Percentiles rank a stretch among this genome's conserved stretches.
phyloP scores from a whole-genome alignment of 2,329 filamentous ascomycete species.

The Aphanoascus verrucosus region DNA sequence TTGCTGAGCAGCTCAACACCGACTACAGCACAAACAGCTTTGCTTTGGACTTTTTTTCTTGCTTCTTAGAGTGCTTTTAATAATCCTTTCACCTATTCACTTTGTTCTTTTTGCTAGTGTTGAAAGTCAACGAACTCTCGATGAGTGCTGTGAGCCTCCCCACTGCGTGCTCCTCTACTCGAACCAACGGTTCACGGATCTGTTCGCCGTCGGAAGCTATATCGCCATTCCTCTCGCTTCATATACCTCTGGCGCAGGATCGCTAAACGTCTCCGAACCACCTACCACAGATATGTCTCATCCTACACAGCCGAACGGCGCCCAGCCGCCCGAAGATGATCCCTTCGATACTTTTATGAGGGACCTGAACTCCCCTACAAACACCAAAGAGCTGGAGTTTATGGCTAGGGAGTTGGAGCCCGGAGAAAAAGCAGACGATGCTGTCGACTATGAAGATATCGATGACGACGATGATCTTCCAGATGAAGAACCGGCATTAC shows the following conservation, averaged over 20 bases:
- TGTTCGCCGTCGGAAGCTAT: neutral
- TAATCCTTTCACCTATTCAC: neutral
- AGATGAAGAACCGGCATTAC: constrained; percentile 49
- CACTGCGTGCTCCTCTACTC: neutral
- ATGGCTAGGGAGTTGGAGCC: constrained; percentile 32
- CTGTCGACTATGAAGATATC: constrained; percentile 82
- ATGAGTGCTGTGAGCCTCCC: neutral
- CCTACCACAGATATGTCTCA: constrained; percentile 29
- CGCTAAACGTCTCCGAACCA: neutral
- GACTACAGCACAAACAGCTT: neutral
- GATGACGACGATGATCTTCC: constrained; percentile 86
- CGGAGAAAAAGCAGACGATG: constrained; percentile 79
- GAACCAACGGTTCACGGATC: neutral
- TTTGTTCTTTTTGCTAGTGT: neutral
- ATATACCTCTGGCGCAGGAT: constrained; percentile 4
- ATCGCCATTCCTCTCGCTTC: neutral
- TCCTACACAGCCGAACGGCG: constrained; percentile 24
- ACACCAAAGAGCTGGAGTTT: constrained; percentile 31
- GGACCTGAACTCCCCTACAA: constrained; percentile 31
- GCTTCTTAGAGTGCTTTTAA: neutral
- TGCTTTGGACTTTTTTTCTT: neutral
- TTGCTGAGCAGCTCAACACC: neutral
- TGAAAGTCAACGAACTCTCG: neutral
- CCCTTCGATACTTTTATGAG: constrained; percentile 35
- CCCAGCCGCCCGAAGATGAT: constrained; percentile 25